Evolutionary conservation across 208 protist genomes (phyloP).

Genomic region (Naegleria gruberi): DNA sequence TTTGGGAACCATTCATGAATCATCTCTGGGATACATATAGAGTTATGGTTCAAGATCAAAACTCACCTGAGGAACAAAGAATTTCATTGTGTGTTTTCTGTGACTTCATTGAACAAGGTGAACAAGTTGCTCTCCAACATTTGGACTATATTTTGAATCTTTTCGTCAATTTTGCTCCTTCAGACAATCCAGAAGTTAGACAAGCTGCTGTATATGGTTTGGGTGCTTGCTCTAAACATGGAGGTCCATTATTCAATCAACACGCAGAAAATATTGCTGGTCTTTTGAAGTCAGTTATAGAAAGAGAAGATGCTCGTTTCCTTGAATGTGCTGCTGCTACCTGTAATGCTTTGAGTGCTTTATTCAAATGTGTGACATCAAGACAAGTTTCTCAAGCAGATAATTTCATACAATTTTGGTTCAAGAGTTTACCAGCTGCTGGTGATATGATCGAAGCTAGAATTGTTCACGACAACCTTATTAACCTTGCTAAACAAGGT

Average conservation of each 20-base stretch:
- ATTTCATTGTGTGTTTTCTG: conserved; percentile 8
- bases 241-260: background rate
- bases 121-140: background rate
- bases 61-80: background rate
- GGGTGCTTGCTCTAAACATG: background rate
- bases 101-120: background rate
- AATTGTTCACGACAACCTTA: conserved; percentile 5
- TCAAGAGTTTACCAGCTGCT: background rate
- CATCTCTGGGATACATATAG: background rate
- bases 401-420: background rate
- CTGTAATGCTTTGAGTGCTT: background rate
- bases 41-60: background rate
- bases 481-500: background rate
- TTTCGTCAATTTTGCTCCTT: background rate
- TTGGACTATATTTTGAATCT: background rate
- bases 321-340: background rate
- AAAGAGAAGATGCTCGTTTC: background rate
- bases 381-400: background rate
- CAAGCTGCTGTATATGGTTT: conserved; percentile 17
- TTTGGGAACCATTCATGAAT: background rate
- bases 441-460: conserved; percentile 8
- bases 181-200: background rate
- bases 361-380: background rate
- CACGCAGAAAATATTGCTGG: background rate
- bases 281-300: background rate